These are phyloP conservation scores for Russula sp. DNA, from an alignment of 768 basidiomycete species.

Conservation along the genomic window DNA sequence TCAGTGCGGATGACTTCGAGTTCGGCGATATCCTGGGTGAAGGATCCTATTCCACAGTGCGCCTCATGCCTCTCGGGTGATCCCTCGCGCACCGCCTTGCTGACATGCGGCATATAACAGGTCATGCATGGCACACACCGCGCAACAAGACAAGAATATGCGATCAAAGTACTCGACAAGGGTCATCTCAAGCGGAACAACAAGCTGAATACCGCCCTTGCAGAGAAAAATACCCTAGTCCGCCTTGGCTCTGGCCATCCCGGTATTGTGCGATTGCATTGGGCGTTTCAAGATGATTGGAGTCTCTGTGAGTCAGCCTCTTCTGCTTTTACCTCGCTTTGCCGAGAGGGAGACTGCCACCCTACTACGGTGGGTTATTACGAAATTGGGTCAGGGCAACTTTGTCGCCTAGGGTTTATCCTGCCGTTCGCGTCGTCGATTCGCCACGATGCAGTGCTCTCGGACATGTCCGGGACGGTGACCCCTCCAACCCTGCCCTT, in stretches of 20 bases:
- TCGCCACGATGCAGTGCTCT: background rate
- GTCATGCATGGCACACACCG: conserved; percentile 55
- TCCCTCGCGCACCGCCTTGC: conserved; percentile 5
- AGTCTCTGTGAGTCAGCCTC: conserved; percentile 64
- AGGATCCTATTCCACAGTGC: conserved; percentile 78
- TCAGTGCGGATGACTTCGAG: conserved; percentile 61
- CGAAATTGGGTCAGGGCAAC: background rate
- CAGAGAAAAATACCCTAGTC: conserved; percentile 77
- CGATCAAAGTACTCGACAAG: conserved; percentile 83
- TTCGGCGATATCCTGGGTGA: conserved; percentile 75
- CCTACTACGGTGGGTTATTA: background rate
- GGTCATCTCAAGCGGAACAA: conserved; percentile 74
- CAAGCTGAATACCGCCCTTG: conserved; percentile 70
- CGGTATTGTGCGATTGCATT: conserved; percentile 76
- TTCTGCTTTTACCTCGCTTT: background rate
- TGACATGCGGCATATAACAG: conserved; percentile 38
- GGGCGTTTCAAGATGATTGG: conserved; percentile 82
- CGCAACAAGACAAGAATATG: conserved; percentile 61
- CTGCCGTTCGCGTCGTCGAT: background rate
- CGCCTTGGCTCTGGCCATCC: conserved; percentile 65
- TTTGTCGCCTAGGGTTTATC: background rate
- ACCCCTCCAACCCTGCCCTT: conserved; percentile 2
- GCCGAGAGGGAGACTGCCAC: background rate
- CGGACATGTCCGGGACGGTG: background rate
- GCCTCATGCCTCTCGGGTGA: conserved; percentile 33